These are phyloP conservation scores for Candida boleticola DNA, from an alignment of 805 yeast species.

Conservation along the genomic window DNA sequence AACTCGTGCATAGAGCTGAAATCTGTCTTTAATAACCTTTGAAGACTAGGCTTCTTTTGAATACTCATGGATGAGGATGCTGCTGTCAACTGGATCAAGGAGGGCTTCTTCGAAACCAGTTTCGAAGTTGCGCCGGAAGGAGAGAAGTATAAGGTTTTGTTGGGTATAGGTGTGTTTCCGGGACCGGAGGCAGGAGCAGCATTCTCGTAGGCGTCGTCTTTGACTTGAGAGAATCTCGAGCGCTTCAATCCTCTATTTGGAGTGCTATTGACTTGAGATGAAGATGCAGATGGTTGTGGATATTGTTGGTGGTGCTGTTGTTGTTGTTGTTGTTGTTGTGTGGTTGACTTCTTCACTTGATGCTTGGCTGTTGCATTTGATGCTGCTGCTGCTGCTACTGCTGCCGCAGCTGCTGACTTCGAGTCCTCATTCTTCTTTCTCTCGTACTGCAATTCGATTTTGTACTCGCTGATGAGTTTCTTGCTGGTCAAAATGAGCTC, in stretches of 20 bases:
- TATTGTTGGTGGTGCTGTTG: not conserved
- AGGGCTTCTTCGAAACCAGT: constrained; percentile 6
- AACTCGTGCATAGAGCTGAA: not conserved
- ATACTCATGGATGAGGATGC: constrained; percentile 11
- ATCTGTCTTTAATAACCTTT: constrained; percentile 1
- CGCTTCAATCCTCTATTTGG: constrained; percentile 3
- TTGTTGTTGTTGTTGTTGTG: not conserved
- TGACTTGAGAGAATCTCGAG: not conserved
- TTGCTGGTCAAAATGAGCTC: constrained; percentile 17
- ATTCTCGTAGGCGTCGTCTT: not conserved
- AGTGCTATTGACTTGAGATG: not conserved
- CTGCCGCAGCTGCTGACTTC: not conserved
- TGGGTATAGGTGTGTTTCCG: constrained; percentile 25
- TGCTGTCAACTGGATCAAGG: constrained; percentile 24
- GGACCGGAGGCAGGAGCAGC: not conserved
- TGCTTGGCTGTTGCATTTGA: not conserved
- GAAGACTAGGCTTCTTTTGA: constrained; percentile 8
- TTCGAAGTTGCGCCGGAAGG: constrained; percentile 20
- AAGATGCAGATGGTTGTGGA: not conserved
- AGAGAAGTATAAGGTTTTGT: constrained; percentile 26
- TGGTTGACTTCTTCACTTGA: no score
- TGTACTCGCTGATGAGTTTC: constrained; percentile 9
- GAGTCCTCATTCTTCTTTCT: not conserved
- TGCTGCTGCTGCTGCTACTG: not conserved
- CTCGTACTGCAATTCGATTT: constrained; percentile 12